A percentile compares a stretch with the other conserved stretches of the same genome.
Conservation (phyloP, 2,329 filamentous ascomycete species). For the Colletotrichum sp. region DNA sequence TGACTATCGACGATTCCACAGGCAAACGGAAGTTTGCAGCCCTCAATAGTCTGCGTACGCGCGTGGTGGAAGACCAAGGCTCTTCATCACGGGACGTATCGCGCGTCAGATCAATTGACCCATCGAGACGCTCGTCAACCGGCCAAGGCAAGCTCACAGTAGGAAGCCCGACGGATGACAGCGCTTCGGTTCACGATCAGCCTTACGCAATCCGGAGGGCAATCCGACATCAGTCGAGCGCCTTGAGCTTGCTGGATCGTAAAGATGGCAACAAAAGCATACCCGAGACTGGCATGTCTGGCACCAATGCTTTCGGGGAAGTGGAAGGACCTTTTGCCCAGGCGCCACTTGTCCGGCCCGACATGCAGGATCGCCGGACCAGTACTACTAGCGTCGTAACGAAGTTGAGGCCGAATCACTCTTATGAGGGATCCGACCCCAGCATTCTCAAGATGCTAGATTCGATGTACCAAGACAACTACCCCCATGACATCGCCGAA, state of each 20-base stretch:
- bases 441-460: conserved; percentile 76
- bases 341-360: conserved; percentile 31
- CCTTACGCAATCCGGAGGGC: conserved; percentile 48
- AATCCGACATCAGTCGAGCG: conserved; percentile 64
- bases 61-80: conserved; percentile 27
- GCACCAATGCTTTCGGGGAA: conserved; percentile 64
- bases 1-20: conserved; percentile 77
- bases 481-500: conserved; percentile 67
- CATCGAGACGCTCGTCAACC: conserved; percentile 39
- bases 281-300: conserved; percentile 64
- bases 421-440: conserved; percentile 81
- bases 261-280: conserved; percentile 64
- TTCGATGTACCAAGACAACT: conserved; percentile 80
- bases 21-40: conserved; percentile 58
- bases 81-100: conserved; percentile 28
- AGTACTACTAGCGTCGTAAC: conserved; percentile 26
- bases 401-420: conserved; percentile 61
- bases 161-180: conserved; percentile 35
- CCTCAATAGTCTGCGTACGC: conserved; percentile 41
- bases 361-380: conserved; percentile 31
- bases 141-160: conserved; percentile 26
- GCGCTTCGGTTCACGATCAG: conserved; percentile 41
- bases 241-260: conserved; percentile 62
- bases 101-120: conserved; percentile 40
- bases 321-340: conserved; percentile 62